A percentile compares a stretch with the other conserved stretches of the same genome.
These are phyloP conservation scores for Pyrrhoderma lamaoense DNA, from an alignment of 1,284 basidiomycete genomes.

Conservation along the genomic window DNA sequence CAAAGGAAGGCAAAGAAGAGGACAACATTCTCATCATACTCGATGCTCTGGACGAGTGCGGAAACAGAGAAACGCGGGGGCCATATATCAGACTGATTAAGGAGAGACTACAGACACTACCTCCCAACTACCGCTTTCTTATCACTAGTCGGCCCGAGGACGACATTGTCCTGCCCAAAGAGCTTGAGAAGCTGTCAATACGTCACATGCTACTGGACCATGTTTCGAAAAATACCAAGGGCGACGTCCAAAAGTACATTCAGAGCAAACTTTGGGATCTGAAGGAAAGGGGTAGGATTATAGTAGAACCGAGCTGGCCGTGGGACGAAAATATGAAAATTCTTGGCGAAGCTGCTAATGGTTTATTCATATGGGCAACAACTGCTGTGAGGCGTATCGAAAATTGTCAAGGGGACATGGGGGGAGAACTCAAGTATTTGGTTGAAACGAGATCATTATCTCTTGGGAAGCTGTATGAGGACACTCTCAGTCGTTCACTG, in stretches of 20 bases:
- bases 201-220: too few relatives aligned
- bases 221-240: too few relatives aligned
- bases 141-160: constrained; percentile 26
- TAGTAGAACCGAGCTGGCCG: neutral
- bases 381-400: neutral
- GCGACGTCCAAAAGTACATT: too few relatives aligned
- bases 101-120: constrained; percentile 20
- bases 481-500: neutral
- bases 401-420: too few relatives aligned
- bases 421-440: too few relatives aligned
- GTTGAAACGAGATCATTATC: too few relatives aligned
- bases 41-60: constrained; percentile 8
- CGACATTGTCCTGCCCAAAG: too few relatives aligned
- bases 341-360: neutral
- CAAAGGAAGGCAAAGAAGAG: too few relatives aligned
- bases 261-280: too few relatives aligned
- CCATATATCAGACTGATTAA: constrained; percentile 5
- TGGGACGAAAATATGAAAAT: neutral
- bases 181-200: too few relatives aligned
- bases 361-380: constrained; percentile 1
- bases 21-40: constrained; percentile 3
- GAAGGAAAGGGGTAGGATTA: neutral
- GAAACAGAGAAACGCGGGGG: neutral
- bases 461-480: neutral
- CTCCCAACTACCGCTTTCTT: constrained; percentile 26